These are phyloP conservation scores for Papilionanthe hybrid DNA, from an alignment of 116 monocot species.

Conservation along the genomic window DNA sequence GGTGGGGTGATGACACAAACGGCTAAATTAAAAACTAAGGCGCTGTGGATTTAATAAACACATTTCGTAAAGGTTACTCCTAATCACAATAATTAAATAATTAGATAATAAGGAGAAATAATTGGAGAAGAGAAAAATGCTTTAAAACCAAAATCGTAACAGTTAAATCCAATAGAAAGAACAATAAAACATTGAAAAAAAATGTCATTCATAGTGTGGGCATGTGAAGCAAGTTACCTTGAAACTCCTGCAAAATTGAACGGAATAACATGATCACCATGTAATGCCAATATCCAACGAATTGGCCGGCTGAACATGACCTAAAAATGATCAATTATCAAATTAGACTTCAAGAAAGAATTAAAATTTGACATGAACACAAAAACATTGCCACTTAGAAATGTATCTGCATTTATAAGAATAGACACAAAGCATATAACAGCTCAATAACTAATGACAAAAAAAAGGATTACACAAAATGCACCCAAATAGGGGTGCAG, in stretches of 20 bases:
- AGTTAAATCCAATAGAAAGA: no score
- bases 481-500: not conserved
- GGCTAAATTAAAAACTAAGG: no score
- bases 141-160: no score
- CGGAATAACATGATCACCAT: conserved; percentile 54
- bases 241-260: conserved; percentile 58
- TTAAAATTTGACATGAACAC: not conserved
- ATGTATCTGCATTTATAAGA: not conserved
- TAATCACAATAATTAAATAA: no score
- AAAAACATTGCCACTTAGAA: not conserved
- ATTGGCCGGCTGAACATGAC: conserved; percentile 67
- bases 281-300: conserved; percentile 69
- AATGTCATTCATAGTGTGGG: not conserved
- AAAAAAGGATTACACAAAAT: not conserved
- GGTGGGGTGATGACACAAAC: no score
- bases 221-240: conserved; percentile 27
- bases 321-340: conserved; percentile 19
- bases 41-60: no score
- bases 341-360: not conserved
- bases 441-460: not conserved
- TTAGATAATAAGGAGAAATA: no score
- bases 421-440: not conserved
- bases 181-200: not conserved
- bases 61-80: no score
- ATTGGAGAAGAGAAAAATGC: no score